Evolutionary conservation across 2,329 filamentous ascomycete genomes (phyloP).

Genomic region (Graphium sp.): DNA sequence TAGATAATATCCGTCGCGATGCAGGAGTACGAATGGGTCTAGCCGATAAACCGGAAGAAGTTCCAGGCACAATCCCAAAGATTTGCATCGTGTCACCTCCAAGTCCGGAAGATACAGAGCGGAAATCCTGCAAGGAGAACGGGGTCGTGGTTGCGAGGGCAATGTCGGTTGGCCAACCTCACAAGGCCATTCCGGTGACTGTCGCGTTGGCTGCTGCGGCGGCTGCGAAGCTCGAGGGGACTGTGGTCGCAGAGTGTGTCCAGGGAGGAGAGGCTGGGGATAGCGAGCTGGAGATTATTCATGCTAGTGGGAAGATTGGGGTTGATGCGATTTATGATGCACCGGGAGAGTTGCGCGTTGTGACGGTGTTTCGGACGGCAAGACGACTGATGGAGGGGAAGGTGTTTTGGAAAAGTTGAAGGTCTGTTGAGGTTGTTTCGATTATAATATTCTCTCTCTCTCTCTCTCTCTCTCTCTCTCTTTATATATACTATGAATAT

Average conservation of each 20-base stretch:
- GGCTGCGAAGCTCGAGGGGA: slow-evolving; percentile 25
- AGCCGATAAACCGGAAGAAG: slow-evolving; percentile 15
- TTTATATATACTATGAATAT: too few relatives aligned
- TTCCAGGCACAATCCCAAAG: slow-evolving; percentile 44
- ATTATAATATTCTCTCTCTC: too few relatives aligned
- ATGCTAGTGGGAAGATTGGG: slow-evolving; percentile 26
- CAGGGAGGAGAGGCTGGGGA: slow-evolving; percentile 9
- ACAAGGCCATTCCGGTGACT: slow-evolving; percentile 38
- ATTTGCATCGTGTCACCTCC: slow-evolving; percentile 35
- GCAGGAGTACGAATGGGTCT: slow-evolving; percentile 47
- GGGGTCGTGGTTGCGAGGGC: slow-evolving; percentile 25
- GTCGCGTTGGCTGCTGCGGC: slow-evolving; percentile 33
- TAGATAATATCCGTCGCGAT: slow-evolving; percentile 38
- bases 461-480: too few relatives aligned
- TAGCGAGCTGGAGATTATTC: slow-evolving; percentile 20
- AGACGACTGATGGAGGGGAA: slow-evolving; percentile 26
- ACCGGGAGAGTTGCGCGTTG: slow-evolving; percentile 15
- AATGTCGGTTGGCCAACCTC: slow-evolving; percentile 37
- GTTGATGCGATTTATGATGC: slow-evolving; percentile 21
- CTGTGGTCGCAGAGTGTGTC: slow-evolving; percentile 15
- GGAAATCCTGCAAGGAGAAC: too few relatives aligned
- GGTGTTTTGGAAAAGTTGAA: slow-evolving; percentile 13
- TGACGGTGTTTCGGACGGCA: slow-evolving; percentile 27
- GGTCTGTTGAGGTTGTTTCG: too few relatives aligned
- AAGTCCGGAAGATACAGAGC: slow-evolving; percentile 13